Percentiles rank a stretch among this genome's conserved stretches.
phyloP scores from a whole-genome alignment of 345 rosid genomes.

The Anastatica hierochuntica region DNA sequence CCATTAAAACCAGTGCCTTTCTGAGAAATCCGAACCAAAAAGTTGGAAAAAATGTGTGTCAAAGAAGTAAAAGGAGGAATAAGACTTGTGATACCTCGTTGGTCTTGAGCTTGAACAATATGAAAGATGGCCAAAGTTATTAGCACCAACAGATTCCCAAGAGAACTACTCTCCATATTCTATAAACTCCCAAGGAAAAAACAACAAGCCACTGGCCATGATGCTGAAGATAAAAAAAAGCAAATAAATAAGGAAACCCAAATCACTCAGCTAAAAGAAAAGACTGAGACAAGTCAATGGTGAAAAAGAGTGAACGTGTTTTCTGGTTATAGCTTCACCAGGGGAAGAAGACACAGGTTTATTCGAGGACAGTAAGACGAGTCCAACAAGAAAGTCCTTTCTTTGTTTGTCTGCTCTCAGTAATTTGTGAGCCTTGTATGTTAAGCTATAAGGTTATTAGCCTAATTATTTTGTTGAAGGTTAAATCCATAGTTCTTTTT shows the following conservation, averaged over 20 bases:
- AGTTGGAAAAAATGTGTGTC: too few relatives aligned
- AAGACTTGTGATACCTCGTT: constrained; percentile 10
- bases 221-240: not conserved
- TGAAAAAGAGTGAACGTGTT: not conserved
- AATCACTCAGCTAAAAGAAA: not conserved
- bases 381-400: too few relatives aligned
- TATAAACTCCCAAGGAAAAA: too few relatives aligned
- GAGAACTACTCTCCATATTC: not conserved
- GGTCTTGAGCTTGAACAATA: constrained; percentile 19
- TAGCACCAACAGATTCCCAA: not conserved
- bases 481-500: too few relatives aligned
- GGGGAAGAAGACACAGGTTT: too few relatives aligned
- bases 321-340: not conserved
- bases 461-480: too few relatives aligned
- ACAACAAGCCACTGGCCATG: not conserved
- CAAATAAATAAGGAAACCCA: not conserved
- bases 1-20: not conserved
- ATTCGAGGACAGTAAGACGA: too few relatives aligned
- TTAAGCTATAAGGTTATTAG: too few relatives aligned
- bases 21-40: not conserved
- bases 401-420: too few relatives aligned
- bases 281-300: constrained; percentile 1
- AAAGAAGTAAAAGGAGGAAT: not conserved
- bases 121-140: not conserved
- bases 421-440: too few relatives aligned